phyloP scores from a whole-genome alignment of 2,329 filamentous ascomycete species.

The Xylaria sp. region DNA sequence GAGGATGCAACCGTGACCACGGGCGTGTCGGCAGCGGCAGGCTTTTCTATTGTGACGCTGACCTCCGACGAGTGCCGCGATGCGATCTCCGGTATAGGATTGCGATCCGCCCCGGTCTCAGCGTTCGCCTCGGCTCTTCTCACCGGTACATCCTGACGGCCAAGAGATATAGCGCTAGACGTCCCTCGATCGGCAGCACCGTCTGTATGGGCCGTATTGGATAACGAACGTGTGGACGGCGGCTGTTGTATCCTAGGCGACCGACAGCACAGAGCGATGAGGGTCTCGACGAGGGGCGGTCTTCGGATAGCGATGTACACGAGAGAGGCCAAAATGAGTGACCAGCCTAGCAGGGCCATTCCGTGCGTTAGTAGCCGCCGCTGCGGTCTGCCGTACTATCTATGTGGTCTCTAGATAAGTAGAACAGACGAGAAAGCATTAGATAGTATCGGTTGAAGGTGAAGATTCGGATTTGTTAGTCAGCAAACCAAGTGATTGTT shows the following conservation, averaged over 20 bases:
- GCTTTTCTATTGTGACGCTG: constrained; percentile 39
- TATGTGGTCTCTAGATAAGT: not conserved
- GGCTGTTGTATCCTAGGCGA: constrained; percentile 46
- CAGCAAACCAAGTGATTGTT: too few species aligned
- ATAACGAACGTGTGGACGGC: constrained; percentile 31
- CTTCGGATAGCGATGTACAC: constrained; percentile 67
- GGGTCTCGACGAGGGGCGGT: constrained; percentile 60
- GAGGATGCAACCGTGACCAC: constrained; percentile 14
- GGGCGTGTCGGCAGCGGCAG: constrained; percentile 32
- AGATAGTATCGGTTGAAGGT: too few species aligned
- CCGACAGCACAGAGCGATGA: constrained; percentile 51
- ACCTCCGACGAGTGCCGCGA: constrained; percentile 46
- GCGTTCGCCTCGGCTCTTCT: constrained; percentile 13
- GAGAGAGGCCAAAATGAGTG: constrained; percentile 70
- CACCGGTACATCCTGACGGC: constrained; percentile 8
- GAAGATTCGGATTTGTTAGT: too few species aligned
- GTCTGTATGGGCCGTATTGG: not conserved
- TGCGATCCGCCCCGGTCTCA: constrained; percentile 44
- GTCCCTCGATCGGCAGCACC: constrained; percentile 26
- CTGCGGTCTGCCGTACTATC: constrained; percentile 9
- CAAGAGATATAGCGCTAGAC: constrained; percentile 20
- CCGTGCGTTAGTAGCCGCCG: not conserved
- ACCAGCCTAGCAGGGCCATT: constrained; percentile 70
- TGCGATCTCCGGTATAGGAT: constrained; percentile 51
- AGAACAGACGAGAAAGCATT: too few species aligned